Percentiles rank a stretch among this genome's conserved stretches.
These are phyloP conservation scores for Phytophthora fragariae DNA, from an alignment of 352 stramenopile genomes.

Conservation along the genomic window DNA sequence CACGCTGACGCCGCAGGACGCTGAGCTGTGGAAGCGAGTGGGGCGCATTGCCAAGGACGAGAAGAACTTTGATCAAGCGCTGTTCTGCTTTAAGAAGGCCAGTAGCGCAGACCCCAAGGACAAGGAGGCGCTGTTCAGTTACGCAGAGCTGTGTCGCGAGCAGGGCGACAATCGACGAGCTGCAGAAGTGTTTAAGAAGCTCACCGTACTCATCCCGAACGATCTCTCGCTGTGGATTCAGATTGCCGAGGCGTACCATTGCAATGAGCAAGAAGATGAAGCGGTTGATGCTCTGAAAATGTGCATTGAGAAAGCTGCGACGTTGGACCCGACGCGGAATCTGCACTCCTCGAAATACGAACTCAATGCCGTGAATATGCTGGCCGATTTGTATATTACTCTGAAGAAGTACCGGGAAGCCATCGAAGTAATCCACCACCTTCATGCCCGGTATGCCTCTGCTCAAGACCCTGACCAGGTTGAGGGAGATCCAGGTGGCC, in stretches of 20 bases:
- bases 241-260: conserved; percentile 88
- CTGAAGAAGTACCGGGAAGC: conserved; percentile 85
- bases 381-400: conserved; percentile 88
- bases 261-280: conserved; percentile 88
- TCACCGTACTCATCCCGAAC: conserved; percentile 70
- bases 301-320: conserved; percentile 84
- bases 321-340: conserved; percentile 58
- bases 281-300: conserved; percentile 85
- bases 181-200: conserved; percentile 86
- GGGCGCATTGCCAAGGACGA: conserved; percentile 88
- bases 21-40: conserved; percentile 87
- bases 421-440: conserved; percentile 81
- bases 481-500: conserved; percentile 66
- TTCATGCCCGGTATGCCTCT: conserved; percentile 73
- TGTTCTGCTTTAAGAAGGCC: conserved; percentile 89
- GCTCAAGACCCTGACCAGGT: conserved; percentile 65
- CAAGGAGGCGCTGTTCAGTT: conserved; percentile 83
- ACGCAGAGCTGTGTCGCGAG: conserved; percentile 81
- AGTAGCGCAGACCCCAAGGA: conserved; percentile 84
- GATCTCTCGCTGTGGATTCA: conserved; percentile 89
- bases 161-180: conserved; percentile 79
- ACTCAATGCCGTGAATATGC: conserved; percentile 90
- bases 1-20: conserved; percentile 82
- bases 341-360: conserved; percentile 81
- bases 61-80: conserved; percentile 85